A percentile compares a stretch with the other conserved stretches of the same genome.
Evolutionary conservation across 2,329 filamentous ascomycete species (phyloP).

Genomic region (Penicillium sp.): DNA sequence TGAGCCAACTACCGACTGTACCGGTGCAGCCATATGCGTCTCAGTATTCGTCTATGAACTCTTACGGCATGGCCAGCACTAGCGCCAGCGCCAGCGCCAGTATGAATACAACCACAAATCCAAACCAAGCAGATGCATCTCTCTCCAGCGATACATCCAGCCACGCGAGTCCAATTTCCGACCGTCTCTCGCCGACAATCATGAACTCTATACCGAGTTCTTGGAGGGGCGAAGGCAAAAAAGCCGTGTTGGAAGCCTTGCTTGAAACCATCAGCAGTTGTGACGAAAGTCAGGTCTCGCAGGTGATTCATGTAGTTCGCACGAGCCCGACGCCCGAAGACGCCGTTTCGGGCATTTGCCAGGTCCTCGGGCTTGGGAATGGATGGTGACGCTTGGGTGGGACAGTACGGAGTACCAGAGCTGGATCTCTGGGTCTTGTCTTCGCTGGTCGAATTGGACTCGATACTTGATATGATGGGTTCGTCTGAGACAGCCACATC

Average conservation of each 20-base stretch:
- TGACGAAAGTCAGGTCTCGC: conserved; percentile 26
- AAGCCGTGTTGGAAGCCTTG: conserved; percentile 25
- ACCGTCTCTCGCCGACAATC: conserved; percentile 4
- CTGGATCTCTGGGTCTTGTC: background rate
- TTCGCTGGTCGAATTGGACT: background rate
- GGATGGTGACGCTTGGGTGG: background rate
- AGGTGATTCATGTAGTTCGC: conserved; percentile 31
- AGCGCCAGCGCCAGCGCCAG: background rate
- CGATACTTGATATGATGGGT: background rate
- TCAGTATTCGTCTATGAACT: conserved; percentile 4
- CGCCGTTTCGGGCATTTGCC: conserved; percentile 28
- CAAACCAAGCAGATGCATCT: background rate
- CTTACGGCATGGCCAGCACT: background rate
- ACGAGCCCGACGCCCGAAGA: conserved; percentile 30
- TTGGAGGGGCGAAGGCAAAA: conserved; percentile 28
- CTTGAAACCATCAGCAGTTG: conserved; percentile 31
- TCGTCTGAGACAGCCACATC: background rate
- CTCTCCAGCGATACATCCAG: background rate
- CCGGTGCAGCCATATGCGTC: background rate
- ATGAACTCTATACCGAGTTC: conserved; percentile 18
- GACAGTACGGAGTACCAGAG: background rate
- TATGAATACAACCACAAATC: background rate
- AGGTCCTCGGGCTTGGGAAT: conserved; percentile 20
- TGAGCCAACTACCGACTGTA: background rate
- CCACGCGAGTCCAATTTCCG: background rate